Base-by-base conservation (phyloP, 2,329 filamentous ascomycete species). In the Xylaria digitata region DNA sequence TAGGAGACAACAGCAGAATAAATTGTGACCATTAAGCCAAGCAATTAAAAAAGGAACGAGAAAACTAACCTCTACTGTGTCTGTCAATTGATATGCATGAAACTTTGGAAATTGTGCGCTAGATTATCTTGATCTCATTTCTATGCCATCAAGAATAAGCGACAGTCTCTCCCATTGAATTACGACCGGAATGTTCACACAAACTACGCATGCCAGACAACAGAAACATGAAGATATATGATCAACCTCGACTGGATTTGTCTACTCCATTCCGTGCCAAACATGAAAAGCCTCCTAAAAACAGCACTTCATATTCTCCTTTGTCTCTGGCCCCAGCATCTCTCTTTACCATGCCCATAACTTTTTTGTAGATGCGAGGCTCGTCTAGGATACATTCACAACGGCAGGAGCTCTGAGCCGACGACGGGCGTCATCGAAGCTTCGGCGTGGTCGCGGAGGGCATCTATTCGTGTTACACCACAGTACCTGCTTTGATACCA, bases 341-440 rank as follows among this genome's bases (percentile, higher is more conserved):
- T 81, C 80, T 81, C 80, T 82, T 81, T 81, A 85, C 82, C 83
- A 83, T 81, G 76, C 81, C 81, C 83, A 85, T 83, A 84, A 84
- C 81, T 84, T 87, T 26, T 86, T 77, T 58, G 65, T 66, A 85
- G 82, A 85, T 83, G 83, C 79, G 82, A 85, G 82, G 83, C 82
- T 82, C 80, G 82, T 81, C 79, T 78, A 79, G 78, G 79, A 82
- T 81, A 81, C 79, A 80, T 78, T 81, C 82, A 78, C 80, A 80
- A 79, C 81, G 79, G 76, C 75, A 74, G 76, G 78, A 79, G 77
- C 77, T 80, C 78, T 77, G 79, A 79, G 78, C 78, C 77, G 76
- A 77, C 77, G 78, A 79, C 80, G 78, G 80, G 52, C 79, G 80
- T 81, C 80, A 79, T 80, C 80, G 79, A 79, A 78, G 78, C 80